Conservation (phyloP, 352 stramenopile genomes). For the Thraustochytrium sp. region DNA sequence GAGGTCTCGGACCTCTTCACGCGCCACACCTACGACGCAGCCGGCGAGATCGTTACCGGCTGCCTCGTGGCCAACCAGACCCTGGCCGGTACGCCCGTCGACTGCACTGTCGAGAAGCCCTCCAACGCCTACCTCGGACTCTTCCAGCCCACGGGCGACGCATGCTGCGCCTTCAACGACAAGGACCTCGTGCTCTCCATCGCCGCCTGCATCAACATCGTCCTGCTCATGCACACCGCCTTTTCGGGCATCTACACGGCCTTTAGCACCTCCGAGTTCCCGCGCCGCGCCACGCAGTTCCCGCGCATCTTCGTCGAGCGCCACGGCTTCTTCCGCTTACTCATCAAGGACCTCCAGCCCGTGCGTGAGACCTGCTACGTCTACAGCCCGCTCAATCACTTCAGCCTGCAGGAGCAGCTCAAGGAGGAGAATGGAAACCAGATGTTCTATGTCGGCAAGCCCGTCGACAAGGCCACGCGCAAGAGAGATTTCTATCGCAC, state of each 20-base stretch:
- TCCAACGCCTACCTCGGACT: neutral
- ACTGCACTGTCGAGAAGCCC: neutral
- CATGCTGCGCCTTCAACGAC: neutral
- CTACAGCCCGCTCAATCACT: neutral
- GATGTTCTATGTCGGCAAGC: too few relatives aligned
- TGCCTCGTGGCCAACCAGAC: neutral
- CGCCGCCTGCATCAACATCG: neutral
- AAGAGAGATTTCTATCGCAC: too few relatives aligned
- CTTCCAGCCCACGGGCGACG: neutral
- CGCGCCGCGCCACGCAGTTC: neutral
- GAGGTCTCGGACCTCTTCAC: neutral
- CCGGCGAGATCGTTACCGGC: neutral
- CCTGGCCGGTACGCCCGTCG: too few relatives aligned
- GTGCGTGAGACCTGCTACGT: slow-evolving; percentile 31
- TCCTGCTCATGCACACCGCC: neutral
- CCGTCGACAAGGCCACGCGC: too few relatives aligned
- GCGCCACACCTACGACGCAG: neutral
- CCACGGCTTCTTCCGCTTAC: neutral
- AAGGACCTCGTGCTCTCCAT: neutral
- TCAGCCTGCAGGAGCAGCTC: neutral
- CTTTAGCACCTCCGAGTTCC: slow-evolving; percentile 32
- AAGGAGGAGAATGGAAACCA: neutral
- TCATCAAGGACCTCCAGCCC: neutral
- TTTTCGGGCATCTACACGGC: neutral
- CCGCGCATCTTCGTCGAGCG: slow-evolving; percentile 15